phyloP scores from a whole-genome alignment of 257 asterid species.

The Parsonsia alboflavescens region DNA sequence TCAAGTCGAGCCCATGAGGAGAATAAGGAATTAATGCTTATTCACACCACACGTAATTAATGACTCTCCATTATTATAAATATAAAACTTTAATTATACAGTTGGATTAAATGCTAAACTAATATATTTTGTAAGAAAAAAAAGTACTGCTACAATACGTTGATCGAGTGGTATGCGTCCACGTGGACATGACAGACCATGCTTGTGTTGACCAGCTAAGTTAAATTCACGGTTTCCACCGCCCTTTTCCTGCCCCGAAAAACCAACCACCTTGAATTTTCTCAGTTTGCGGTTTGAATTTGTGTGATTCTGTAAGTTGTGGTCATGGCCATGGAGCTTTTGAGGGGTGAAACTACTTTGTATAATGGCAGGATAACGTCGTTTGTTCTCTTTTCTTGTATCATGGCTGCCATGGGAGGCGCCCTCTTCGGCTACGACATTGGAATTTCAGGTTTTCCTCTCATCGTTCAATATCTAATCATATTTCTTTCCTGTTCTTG shows the following conservation, averaged over 20 bases:
- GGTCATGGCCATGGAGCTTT: slow-evolving; percentile 12
- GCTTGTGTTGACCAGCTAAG: not conserved
- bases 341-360: slow-evolving; percentile 2
- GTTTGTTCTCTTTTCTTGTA: slow-evolving; percentile 40
- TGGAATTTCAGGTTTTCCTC: slow-evolving; percentile 39
- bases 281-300: not conserved
- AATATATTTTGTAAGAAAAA: too few relatives aligned
- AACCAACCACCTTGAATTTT: not conserved
- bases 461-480: not conserved
- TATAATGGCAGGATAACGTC: slow-evolving; percentile 31
- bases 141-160: too few relatives aligned
- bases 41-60: too few relatives aligned
- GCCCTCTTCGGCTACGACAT: slow-evolving; percentile 41
- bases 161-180: not conserved
- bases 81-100: too few relatives aligned
- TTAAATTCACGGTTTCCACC: not conserved
- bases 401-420: slow-evolving; percentile 50
- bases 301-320: not conserved
- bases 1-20: too few relatives aligned
- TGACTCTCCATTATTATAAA: too few relatives aligned
- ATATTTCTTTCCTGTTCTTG: not conserved
- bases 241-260: not conserved
- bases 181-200: slow-evolving; percentile 2
- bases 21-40: too few relatives aligned
- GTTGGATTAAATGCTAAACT: not conserved